A percentile compares a stretch with the other conserved stretches of the same genome.
phyloP scores from a whole-genome alignment of 202 grass and related monocot genomes.

The Panicum hallii region DNA sequence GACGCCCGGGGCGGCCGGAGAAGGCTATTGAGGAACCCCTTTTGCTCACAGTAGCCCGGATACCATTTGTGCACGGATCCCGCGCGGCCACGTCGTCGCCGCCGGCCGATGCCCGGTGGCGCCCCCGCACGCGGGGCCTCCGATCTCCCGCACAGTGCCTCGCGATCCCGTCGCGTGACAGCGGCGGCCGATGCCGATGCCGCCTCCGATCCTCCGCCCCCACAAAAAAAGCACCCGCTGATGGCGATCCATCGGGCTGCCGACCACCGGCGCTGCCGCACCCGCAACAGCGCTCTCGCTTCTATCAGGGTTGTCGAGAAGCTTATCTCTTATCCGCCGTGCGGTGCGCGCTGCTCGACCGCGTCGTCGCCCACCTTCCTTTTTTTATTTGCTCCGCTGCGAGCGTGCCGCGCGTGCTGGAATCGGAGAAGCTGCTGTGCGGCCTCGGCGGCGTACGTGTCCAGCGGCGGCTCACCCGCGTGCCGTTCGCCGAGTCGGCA shows the following conservation, averaged over 20 bases:
- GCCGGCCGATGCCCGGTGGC: neutral
- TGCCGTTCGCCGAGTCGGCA: neutral
- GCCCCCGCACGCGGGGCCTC: neutral
- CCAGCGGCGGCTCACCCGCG: neutral
- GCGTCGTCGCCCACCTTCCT: neutral
- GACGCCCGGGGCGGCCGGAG: neutral
- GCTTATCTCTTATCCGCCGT: neutral
- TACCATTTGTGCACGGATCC: neutral
- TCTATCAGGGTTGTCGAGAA: neutral
- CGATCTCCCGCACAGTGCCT: neutral
- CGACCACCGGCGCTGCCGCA: constrained; percentile 34
- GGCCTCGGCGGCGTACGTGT: neutral
- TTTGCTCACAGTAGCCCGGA: constrained; percentile 8
- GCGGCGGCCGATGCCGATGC: constrained; percentile 20
- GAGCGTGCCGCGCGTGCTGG: neutral
- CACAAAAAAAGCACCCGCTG: neutral
- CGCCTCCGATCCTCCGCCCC: neutral
- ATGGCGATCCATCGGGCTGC: neutral
- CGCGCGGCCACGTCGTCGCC: constrained; percentile 41
- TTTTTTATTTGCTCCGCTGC: too few relatives aligned
- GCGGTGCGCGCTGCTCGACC: neutral
- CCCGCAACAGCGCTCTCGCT: neutral
- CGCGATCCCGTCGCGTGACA: constrained; percentile 2
- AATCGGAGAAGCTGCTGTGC: neutral
- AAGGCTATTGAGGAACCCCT: neutral